Evolutionary conservation across 768 basidiomycete species (phyloP), one percentile per base, ranked within the genome.

Genomic region (Collybiopsis luxurians): DNA sequence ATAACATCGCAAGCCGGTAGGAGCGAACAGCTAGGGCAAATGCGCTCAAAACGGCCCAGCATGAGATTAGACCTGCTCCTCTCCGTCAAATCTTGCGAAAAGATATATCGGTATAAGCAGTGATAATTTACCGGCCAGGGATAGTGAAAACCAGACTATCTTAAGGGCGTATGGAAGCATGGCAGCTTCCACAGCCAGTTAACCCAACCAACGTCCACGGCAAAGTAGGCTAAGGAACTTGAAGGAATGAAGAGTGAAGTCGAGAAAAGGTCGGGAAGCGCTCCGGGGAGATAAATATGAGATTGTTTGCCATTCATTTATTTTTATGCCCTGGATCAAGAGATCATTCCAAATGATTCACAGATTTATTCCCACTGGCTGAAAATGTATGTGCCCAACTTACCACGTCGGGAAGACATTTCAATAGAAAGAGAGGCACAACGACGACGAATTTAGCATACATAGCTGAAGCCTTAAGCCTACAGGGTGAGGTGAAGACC

Each of bases 81-180:
- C 19, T 28, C 30, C 13, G n/a, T 45, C 13, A 45, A 31, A 13
- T 43, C n/a, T 46, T 26, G 28, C 58, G 48, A 28, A 52, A 51
- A 49, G 23, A 42, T 19, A n/a, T 48, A 23, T 42, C 5, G 12
- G 27, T 1, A 21, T 9, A 38, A 17, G n/a, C 31, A 26, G 24
- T 5, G 30, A 38, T 28, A 46, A 23, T 73, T 52, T 58, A 84
- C 85, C 84, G 61, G 76, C 71, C 21, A 83, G 60, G 13, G 84
- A 85, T 19, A 87, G 72, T 60, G 73, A 70, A 60, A 83, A 83
- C 84, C 84, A 87, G 46, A 71, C 71, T 43, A 80, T 69, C 71
- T 80, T 86, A 54, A 87, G 73, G 47, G 77, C 74, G 54, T 79
- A 79, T 19, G 81, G 74, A 34, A 86, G 75, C 85, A 86, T 86